phyloP scores from a whole-genome alignment of 768 basidiomycete genomes.

The Hygrophorus pudorinus region DNA sequence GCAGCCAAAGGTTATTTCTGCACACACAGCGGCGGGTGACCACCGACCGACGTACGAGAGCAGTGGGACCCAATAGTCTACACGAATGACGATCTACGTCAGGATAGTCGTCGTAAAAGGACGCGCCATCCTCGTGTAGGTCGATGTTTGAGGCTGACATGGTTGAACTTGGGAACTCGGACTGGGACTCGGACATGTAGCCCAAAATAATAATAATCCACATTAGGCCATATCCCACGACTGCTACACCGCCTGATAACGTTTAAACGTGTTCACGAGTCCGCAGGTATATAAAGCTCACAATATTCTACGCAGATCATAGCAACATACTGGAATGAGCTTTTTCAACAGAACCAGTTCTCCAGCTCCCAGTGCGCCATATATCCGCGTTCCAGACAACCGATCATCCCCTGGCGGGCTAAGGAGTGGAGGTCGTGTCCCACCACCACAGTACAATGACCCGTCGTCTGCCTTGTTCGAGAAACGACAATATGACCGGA shows the following conservation, averaged over 20 bases:
- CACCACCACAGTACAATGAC: slow-evolving; percentile 30
- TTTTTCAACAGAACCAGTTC: no score
- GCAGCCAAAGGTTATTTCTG: slow-evolving; percentile 37
- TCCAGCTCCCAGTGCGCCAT: no score
- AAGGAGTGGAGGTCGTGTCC: slow-evolving; percentile 14
- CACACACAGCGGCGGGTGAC: slow-evolving; percentile 32
- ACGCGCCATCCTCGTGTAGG: slow-evolving; percentile 6
- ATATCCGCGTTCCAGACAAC: no score
- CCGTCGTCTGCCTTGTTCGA: slow-evolving; percentile 33
- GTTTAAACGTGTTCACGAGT: no score
- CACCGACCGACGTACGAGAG: slow-evolving; percentile 27
- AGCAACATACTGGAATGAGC: no score
- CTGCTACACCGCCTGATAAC: no score
- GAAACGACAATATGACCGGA: slow-evolving; percentile 35
- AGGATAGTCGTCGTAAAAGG: slow-evolving; percentile 20
- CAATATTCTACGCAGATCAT: no score
- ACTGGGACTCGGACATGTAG: neutral
- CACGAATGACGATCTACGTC: slow-evolving; percentile 41
- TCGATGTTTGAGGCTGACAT: slow-evolving; percentile 1
- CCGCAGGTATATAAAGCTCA: no score
- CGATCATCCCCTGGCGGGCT: neutral
- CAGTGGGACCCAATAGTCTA: slow-evolving; percentile 41
- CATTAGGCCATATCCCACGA: no score
- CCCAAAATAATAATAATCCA: no score
- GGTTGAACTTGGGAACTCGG: slow-evolving; percentile 1